Evolutionary conservation across 768 basidiomycete genomes (phyloP), one percentile per base, ranked within the genome.

Genomic region (Agaricus bisporus): DNA sequence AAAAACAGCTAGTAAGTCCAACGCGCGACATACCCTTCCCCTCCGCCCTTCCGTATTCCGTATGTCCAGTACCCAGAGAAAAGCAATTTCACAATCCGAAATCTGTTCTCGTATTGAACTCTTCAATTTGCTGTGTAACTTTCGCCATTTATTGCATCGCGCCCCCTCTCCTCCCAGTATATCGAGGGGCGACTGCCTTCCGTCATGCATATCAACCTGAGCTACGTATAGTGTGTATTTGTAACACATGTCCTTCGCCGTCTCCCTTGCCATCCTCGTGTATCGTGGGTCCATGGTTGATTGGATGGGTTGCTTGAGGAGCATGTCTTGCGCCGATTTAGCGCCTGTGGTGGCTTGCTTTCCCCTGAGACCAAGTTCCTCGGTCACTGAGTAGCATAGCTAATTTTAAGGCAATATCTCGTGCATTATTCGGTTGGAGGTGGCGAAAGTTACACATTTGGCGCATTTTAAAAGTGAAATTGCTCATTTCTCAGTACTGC

Each of bases 1-100:
- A 58, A 76, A 73, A 68, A 82, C 81, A 70, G 78, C 83, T 69
- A 82, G 89, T 91, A 86, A 91, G 89, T 91, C 73, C 69, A 48
- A 12, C 35, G 29, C 32, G 32, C 32, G 32, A 38, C 48, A 17
- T 29, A 17, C 8, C 4, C 26, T n/a, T 15, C 15, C 15, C 44
- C 26, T 49, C 58, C 66, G 11, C 36, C 49, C 41, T 48, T 61
- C 61, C 59, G 55, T 60, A 60, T 63, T 58, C 51, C 54, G 56
- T 65, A 65, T 61, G 64, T 70, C 70, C 53, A 54, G 53, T 54
- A 54, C 46, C 29, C 46, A 54, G 47, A 54, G 32, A 54, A 54
- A 54, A 54, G 53, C 53, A 54, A 54, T 54, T 48, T 54, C 52
- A 39, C 38, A 39, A 39, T 39, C 38, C 38, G 38, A 39, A 39